Percentiles rank a stretch among this genome's conserved stretches.
Evolutionary conservation across 345 rosid genomes (phyloP).

Genomic region (Hevea brasiliensis): DNA sequence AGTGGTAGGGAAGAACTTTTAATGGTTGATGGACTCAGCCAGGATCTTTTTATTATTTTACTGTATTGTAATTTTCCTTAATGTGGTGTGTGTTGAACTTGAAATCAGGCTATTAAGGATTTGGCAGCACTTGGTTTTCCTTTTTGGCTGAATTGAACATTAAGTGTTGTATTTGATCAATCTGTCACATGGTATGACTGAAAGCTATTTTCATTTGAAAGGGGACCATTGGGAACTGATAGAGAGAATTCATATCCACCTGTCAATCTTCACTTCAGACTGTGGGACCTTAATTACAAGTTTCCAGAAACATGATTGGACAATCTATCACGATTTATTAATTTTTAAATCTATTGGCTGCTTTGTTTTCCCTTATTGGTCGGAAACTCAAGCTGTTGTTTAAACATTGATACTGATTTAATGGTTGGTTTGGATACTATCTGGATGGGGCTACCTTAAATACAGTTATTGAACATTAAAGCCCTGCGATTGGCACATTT

Average conservation of each 20-base stretch:
- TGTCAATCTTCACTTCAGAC: slow-evolving; percentile 14
- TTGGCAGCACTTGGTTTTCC: not conserved
- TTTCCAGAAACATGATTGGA: slow-evolving; percentile 11
- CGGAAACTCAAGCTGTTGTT: not conserved
- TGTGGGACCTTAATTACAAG: slow-evolving; percentile 25
- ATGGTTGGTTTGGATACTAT: slow-evolving; percentile 3
- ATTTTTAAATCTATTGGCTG: slow-evolving; percentile 8
- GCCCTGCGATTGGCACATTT: slow-evolving; percentile 18
- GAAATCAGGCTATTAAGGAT: no score
- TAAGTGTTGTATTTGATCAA: not conserved
- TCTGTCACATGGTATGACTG: slow-evolving; percentile 8
- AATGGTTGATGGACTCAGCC: no score
- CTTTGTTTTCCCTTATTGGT: slow-evolving; percentile 12
- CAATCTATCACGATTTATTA: not conserved
- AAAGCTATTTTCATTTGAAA: slow-evolving; percentile 13
- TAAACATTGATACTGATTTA: not conserved
- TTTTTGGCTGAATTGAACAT: no score
- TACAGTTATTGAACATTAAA: not conserved
- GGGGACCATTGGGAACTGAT: slow-evolving; percentile 3
- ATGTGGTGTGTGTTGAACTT: no score
- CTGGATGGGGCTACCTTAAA: slow-evolving; percentile 5
- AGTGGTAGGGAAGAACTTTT: no score
- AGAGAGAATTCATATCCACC: not conserved
- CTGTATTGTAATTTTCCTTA: not conserved
- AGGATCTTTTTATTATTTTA: no score